Evolutionary conservation across 208 protist genomes (phyloP).

Genomic region (Phytomonas francai): DNA sequence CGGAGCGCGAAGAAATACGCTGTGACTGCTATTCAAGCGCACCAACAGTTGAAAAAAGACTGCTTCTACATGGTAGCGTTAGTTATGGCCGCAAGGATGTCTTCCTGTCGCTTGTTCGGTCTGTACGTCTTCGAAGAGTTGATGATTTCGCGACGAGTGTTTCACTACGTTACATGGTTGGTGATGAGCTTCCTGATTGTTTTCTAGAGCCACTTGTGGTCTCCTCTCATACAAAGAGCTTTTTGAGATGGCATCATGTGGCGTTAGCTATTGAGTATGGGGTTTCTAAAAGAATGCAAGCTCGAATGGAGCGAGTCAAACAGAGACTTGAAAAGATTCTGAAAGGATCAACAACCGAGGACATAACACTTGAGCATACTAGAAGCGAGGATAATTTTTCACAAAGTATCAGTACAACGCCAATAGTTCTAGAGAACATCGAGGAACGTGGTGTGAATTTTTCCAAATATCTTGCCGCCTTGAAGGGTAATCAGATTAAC

Average conservation of each 20-base stretch:
- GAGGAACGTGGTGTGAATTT: neutral
- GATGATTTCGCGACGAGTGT: slow-evolving; percentile 59
- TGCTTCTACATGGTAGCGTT: slow-evolving; percentile 65
- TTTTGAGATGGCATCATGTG: slow-evolving; percentile 45
- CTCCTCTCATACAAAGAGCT: slow-evolving; percentile 30
- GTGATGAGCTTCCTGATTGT: slow-evolving; percentile 53
- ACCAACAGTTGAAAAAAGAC: slow-evolving; percentile 6
- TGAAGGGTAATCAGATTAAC: slow-evolving; percentile 46
- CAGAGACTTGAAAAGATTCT: slow-evolving; percentile 23
- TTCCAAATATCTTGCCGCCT: slow-evolving; percentile 30
- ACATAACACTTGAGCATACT: neutral
- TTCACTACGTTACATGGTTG: slow-evolving; percentile 32
- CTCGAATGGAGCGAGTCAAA: slow-evolving; percentile 41
- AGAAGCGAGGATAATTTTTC: neutral
- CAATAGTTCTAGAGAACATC: slow-evolving; percentile 9
- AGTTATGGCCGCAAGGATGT: slow-evolving; percentile 45
- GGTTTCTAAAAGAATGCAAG: slow-evolving; percentile 44
- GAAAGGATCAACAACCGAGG: neutral
- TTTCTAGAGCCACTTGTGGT: slow-evolving; percentile 53
- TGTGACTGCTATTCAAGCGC: neutral
- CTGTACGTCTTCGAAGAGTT: slow-evolving; percentile 49
- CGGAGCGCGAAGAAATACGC: slow-evolving; percentile 39
- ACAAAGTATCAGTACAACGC: neutral
- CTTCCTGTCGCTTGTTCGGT: slow-evolving; percentile 62
- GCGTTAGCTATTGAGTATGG: slow-evolving; percentile 70